Evolutionary conservation across 2,329 filamentous ascomycete species (phyloP), one percentile per base, ranked within the genome.

Genomic region (Stromatinia cepivora): DNA sequence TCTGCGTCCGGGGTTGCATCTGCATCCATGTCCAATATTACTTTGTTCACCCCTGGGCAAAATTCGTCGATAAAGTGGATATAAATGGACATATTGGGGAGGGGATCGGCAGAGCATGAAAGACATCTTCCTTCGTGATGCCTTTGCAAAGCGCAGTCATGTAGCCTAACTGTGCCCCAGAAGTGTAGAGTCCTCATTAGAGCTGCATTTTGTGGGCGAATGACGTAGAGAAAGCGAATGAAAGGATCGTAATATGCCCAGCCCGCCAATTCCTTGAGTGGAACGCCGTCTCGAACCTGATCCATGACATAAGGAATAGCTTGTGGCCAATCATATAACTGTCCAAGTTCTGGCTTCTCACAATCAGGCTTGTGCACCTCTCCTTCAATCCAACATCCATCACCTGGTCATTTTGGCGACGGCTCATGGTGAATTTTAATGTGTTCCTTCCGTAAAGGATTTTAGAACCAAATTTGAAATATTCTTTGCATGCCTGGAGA

Each of bases 241-340:
- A 74, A 73, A 8, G 20, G 59, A 45, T 71, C 70, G 34, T 66
- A 62, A 34, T 71, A 72, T 0, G 67, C 46, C 72, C 71, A 72
- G 1, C 70, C 69, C 6, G 22, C 42, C 2, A 71, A 46, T 25
- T 58, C 28, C n/a, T 15, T 31, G 8, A 64, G 11, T 13, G 57
- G 58, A 17, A 68, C 22, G 3, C 25, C 62, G 31, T 58, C 17
- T 34, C 17, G 2, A 7, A 70, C 50, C 28, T 63, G 39, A 1
- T 31, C 39, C 13, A 63, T 63, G n/a, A 39, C 42, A 22, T 34
- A 46, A 7, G 22, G 20, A 9, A 63, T 45, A 8, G 25, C 39
- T 20, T 59, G 57, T 25, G 22, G 34, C 57, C 34, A 42, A 25
- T 25, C 57, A 25, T 59, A 42, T 4, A 39, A 20, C 25, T 59